These are phyloP conservation scores for Phytophthora pluvialis DNA, from an alignment of 352 stramenopile species.

Conservation along the genomic window DNA sequence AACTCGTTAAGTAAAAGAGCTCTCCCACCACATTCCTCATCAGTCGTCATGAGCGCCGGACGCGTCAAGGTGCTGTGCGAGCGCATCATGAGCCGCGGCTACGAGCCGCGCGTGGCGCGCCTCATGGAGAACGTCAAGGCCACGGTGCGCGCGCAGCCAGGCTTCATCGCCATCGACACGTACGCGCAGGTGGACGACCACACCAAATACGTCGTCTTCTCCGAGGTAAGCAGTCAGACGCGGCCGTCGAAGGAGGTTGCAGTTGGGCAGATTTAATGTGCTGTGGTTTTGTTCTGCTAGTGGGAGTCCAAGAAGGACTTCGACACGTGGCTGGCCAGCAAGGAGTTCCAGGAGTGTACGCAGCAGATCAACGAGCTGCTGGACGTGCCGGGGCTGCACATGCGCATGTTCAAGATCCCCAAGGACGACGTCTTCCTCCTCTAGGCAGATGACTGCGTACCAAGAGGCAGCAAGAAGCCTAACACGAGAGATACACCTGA, in stretches of 20 bases:
- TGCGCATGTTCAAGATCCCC: constrained; percentile 79
- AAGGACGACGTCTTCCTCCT: constrained; percentile 89
- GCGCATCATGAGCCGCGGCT: constrained; percentile 89
- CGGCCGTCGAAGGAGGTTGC: neutral
- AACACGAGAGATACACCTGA: constrained; percentile 10
- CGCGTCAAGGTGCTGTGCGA: constrained; percentile 82
- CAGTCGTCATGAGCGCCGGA: constrained; percentile 35
- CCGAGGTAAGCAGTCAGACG: constrained; percentile 57
- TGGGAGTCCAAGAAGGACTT: constrained; percentile 86
- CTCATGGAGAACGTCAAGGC: constrained; percentile 90
- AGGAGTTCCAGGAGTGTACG: constrained; percentile 82
- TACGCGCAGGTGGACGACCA: constrained; percentile 78
- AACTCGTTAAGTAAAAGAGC: constrained; percentile 3
- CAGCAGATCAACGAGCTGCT: constrained; percentile 86
- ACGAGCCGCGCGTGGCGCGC: constrained; percentile 80
- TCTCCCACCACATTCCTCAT: neutral
- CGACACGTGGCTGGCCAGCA: constrained; percentile 77
- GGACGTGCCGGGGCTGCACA: constrained; percentile 82
- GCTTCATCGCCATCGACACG: constrained; percentile 79
- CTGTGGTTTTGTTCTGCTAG: constrained; percentile 26
- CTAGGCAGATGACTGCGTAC: constrained; percentile 26
- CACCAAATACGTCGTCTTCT: constrained; percentile 91
- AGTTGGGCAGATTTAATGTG: constrained; percentile 2
- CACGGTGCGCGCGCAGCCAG: constrained; percentile 78
- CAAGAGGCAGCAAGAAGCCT: neutral